phyloP scores from a whole-genome alignment of 2,329 filamentous ascomycete species.

The Pyricularia pennisetigena region DNA sequence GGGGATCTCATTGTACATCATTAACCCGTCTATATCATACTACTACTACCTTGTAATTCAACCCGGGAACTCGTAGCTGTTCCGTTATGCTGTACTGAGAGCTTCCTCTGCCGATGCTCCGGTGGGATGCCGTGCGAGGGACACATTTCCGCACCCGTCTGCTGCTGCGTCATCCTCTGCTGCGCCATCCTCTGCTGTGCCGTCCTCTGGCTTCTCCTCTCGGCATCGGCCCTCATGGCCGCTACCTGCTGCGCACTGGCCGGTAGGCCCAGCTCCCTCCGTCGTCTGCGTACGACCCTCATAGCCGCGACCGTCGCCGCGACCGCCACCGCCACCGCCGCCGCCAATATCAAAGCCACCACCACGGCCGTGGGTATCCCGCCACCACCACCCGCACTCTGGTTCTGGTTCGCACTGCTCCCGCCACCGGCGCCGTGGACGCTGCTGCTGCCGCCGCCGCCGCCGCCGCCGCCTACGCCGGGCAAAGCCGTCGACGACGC shows the following conservation, averaged over 20 bases:
- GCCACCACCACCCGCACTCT: background rate
- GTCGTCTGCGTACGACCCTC: background rate
- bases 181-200: background rate
- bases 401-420: background rate
- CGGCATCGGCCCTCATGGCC: background rate
- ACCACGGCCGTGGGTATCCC: background rate
- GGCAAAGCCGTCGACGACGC: background rate
- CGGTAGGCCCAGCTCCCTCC: background rate
- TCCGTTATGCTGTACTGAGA: background rate
- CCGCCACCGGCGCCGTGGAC: background rate
- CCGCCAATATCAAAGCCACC: background rate
- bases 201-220: background rate
- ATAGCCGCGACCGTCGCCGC: background rate
- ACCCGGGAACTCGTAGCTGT: background rate
- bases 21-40: background rate
- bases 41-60: background rate
- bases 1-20: background rate
- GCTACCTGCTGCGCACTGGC: background rate
- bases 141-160: background rate
- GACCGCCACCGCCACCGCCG: background rate
- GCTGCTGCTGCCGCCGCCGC: background rate
- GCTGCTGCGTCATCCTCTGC: background rate
- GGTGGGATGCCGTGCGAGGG: background rate
- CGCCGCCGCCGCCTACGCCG: background rate
- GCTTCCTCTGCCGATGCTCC: background rate